Base-by-base conservation (phyloP, 2,329 filamentous ascomycete genomes). In the Aspergillus neoniger region DNA sequence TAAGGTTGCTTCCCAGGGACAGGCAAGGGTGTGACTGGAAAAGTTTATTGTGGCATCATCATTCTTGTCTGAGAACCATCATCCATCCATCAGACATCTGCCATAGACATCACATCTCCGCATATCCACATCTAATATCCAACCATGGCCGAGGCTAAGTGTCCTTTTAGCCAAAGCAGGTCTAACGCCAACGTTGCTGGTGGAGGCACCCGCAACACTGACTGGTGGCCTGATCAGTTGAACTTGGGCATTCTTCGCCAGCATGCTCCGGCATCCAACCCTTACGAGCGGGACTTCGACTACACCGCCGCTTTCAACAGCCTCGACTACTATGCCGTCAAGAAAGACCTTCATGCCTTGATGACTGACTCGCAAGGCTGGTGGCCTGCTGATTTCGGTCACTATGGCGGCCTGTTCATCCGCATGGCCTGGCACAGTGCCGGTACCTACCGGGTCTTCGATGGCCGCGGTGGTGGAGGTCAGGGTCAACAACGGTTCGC, bases 371-470 rank as follows among this genome's bases (percentile, higher is more conserved):
- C 89, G 2, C 87, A 92, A 78, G 87, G 90, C 43, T 92, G 85
- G 86, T 93, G 90, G 90, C 90, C 90, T 0, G 90, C 90, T 32
- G 90, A 93, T 73, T 91, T 90, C 70, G 90, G 90, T 58, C 88
- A 92, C 82, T 93, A 92, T 69, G 90, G 90, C 66, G 89, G 90
- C 75, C 83, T 92, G 28, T 92, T 93, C 76, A 83, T 93, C 72
- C 88, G 90, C 60, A 88, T 92, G 88, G 87, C 89, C 62, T 93
- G 90, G 90, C 90, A 92, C 82, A 87, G 87, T 66, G 86, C 90
- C 25, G 90, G 90, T 62, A 93, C 90, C 54, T 92, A 92, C 79
- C 88, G 90, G 70, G 86, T 89, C 72, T 82, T 82, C 55, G 90
- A 92, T 67, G 90, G 90, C 39, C 89, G 90, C 63, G 90, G 90